These are phyloP conservation scores for Trichophaea hybrida DNA, from an alignment of 2,329 filamentous ascomycete genomes.

Conservation along the genomic window DNA sequence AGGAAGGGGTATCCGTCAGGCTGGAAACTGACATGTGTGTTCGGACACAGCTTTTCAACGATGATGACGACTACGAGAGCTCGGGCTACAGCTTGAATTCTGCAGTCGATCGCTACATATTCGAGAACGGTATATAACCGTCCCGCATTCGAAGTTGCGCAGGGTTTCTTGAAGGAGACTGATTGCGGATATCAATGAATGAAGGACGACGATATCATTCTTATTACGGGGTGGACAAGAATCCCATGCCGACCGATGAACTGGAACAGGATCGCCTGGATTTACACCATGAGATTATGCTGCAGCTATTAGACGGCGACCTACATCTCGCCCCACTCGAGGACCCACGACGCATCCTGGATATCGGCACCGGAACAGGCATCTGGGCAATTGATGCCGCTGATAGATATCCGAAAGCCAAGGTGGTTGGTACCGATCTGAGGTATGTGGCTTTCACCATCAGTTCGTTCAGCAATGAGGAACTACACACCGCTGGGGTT, in stretches of 20 bases:
- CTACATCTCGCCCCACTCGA: slow-evolving; percentile 37
- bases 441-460: neutral
- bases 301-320: slow-evolving; percentile 34
- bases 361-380: slow-evolving; percentile 30
- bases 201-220: neutral
- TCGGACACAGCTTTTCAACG: neutral
- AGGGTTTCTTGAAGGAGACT: neutral
- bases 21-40: neutral
- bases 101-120: slow-evolving; percentile 6
- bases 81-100: slow-evolving; percentile 7
- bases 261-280: slow-evolving; percentile 42
- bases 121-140: slow-evolving; percentile 5
- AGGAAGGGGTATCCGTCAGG: neutral
- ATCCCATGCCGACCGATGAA: slow-evolving; percentile 35
- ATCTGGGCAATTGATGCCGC: slow-evolving; percentile 2
- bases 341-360: slow-evolving; percentile 36
- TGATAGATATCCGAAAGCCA: neutral
- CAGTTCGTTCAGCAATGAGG: neutral
- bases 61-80: neutral
- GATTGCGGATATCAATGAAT: neutral
- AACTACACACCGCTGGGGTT: neutral
- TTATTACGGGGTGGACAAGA: neutral
- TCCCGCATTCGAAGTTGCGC: too few species aligned
- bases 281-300: slow-evolving; percentile 42
- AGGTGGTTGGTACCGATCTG: neutral